Percentiles rank a stretch among this genome's conserved stretches.
These are phyloP conservation scores for Suhomyces panamericanus DNA, from an alignment of 1,139 yeast species.

Conservation along the genomic window DNA sequence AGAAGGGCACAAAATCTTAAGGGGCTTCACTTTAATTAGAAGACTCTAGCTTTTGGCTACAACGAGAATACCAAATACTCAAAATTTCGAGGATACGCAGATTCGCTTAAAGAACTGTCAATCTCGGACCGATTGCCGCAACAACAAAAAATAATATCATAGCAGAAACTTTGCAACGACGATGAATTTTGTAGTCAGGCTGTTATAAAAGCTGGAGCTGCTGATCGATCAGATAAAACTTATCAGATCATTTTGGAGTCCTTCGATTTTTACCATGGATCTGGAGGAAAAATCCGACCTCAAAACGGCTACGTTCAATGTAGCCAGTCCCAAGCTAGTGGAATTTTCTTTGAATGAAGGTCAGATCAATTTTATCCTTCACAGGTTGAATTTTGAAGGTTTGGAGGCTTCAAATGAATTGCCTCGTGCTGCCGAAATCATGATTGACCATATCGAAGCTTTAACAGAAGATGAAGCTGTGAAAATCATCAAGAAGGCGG, in stretches of 20 bases:
- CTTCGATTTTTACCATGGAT: not conserved
- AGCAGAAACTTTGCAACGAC: not conserved
- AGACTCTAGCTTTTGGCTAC: too few relatives aligned
- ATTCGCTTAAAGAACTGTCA: not conserved
- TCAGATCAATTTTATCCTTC: constrained; percentile 28
- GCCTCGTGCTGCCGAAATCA: constrained; percentile 26
- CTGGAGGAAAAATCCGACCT: not conserved
- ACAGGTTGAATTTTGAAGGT: constrained; percentile 29
- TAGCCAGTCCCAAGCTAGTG: not conserved
- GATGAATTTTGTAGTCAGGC: not conserved
- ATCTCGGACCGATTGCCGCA: not conserved
- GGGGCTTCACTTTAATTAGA: too few relatives aligned
- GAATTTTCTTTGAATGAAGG: constrained; percentile 16
- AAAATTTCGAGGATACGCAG: too few relatives aligned
- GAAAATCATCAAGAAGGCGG: constrained; percentile 20
- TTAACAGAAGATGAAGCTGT: constrained; percentile 20
- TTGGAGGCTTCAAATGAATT: constrained; percentile 29
- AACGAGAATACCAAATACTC: too few relatives aligned
- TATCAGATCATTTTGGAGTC: not conserved
- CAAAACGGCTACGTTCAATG: not conserved
- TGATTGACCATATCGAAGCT: constrained; percentile 23
- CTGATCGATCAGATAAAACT: not conserved
- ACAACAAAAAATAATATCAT: not conserved
- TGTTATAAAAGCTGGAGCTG: not conserved
- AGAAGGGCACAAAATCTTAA: too few relatives aligned